Conservation (phyloP, 208 protist genomes). For the Leishmania amazonensis region DNA sequence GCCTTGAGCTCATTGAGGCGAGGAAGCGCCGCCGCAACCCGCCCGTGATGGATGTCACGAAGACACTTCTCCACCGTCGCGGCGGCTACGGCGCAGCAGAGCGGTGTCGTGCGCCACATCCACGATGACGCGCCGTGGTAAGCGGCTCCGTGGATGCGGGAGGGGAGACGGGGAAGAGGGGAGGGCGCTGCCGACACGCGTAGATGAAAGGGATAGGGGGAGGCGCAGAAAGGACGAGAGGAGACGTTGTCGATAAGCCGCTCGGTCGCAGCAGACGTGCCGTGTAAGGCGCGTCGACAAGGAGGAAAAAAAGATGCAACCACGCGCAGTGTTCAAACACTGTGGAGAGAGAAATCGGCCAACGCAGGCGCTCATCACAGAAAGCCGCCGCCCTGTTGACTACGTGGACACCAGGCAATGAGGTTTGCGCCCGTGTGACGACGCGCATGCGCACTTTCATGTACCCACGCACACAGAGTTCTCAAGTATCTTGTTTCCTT, state of each 20-base stretch:
- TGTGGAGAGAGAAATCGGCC: neutral
- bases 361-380: neutral
- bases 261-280: neutral
- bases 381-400: neutral
- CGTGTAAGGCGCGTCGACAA: neutral
- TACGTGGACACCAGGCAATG: neutral
- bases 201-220: neutral
- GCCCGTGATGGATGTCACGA: slow-evolving; percentile 14
- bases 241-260: neutral
- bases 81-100: slow-evolving; percentile 8
- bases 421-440: neutral
- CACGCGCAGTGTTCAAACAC: neutral
- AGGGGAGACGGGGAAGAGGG: neutral
- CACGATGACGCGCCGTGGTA: no score
- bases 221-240: neutral
- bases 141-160: neutral
- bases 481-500: neutral
- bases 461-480: no score
- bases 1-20: slow-evolving; percentile 57
- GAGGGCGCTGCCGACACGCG: neutral
- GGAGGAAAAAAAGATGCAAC: neutral
- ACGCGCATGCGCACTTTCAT: neutral
- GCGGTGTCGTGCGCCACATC: slow-evolving; percentile 2
- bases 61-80: slow-evolving; percentile 25
- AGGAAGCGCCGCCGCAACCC: slow-evolving; percentile 27